A percentile compares a stretch with the other conserved stretches of the same genome.
Evolutionary conservation across 495 filamentous ascomycete genomes (phyloP).

Genomic region (Xylaria palmicola): DNA sequence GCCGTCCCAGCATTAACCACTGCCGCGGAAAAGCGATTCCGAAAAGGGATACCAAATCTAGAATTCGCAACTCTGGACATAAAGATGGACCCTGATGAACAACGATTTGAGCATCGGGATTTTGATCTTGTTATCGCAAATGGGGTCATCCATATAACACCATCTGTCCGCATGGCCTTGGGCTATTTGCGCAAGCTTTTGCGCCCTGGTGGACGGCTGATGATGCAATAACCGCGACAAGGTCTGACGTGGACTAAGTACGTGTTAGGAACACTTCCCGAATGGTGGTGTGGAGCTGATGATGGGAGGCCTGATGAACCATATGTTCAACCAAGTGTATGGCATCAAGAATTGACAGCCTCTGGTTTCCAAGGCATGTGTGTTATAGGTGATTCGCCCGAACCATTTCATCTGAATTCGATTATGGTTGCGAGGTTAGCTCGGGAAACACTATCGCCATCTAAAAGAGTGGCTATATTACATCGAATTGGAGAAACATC

Average conservation of each 20-base stretch:
- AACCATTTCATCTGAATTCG: too few relatives aligned
- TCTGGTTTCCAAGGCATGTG: too few relatives aligned
- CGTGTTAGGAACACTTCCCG: constrained; percentile 27
- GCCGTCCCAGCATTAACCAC: constrained; percentile 13
- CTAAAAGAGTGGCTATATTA: too few relatives aligned
- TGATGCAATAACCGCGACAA: not conserved
- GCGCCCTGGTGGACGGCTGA: constrained; percentile 22
- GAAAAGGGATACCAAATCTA: constrained; percentile 20
- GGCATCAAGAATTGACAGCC: too few relatives aligned
- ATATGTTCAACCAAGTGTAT: too few relatives aligned
- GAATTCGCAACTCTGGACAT: constrained; percentile 29
- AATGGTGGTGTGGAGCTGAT: constrained; percentile 30
- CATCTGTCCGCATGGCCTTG: constrained; percentile 31
- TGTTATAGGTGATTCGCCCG: too few relatives aligned
- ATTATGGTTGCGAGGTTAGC: too few relatives aligned
- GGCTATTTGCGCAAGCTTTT: constrained; percentile 27
- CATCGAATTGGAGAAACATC: too few relatives aligned
- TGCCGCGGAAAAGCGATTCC: constrained; percentile 16
- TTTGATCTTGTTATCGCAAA: constrained; percentile 16
- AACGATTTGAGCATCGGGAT: constrained; percentile 28
- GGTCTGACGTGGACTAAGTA: not conserved
- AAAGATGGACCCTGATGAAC: constrained; percentile 26
- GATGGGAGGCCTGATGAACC: not conserved
- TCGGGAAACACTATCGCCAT: too few relatives aligned
- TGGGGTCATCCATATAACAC: constrained; percentile 19